These are phyloP conservation scores for Phaeosphaeriaceae sp. DNA, from an alignment of 2,329 filamentous ascomycete species.

Conservation along the genomic window DNA sequence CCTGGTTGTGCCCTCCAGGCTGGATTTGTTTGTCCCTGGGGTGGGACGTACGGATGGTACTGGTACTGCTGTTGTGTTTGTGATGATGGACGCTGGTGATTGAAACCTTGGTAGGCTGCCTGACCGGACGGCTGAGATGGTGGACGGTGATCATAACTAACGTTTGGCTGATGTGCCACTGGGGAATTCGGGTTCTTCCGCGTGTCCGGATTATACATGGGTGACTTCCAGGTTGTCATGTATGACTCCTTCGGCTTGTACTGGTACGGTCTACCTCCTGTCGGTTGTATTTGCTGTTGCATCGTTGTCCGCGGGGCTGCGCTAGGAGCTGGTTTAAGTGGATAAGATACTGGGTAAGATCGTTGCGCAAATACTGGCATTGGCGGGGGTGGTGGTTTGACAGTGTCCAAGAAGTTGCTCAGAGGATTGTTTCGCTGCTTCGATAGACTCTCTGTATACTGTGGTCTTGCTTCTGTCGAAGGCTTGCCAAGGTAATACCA, in stretches of 20 bases:
- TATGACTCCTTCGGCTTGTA: slow-evolving; percentile 43
- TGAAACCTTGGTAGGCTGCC: slow-evolving; percentile 22
- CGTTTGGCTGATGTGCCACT: slow-evolving; percentile 47
- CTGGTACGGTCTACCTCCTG: slow-evolving; percentile 31
- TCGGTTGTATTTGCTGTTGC: slow-evolving; percentile 31
- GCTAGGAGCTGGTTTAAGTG: slow-evolving; percentile 52
- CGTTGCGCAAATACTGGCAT: slow-evolving; percentile 37
- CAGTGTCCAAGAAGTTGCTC: slow-evolving; percentile 75
- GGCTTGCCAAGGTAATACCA: slow-evolving; percentile 88
- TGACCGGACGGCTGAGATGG: slow-evolving; percentile 32
- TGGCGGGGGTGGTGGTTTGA: slow-evolving; percentile 53
- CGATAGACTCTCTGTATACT: slow-evolving; percentile 82
- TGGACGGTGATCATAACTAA: slow-evolving; percentile 42
- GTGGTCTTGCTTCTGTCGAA: slow-evolving; percentile 88
- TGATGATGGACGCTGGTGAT: slow-evolving; percentile 27
- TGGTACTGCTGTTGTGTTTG: slow-evolving; percentile 21
- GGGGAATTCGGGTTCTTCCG: slow-evolving; percentile 47
- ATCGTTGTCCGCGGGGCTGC: slow-evolving; percentile 40
- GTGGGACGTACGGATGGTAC: slow-evolving; percentile 38
- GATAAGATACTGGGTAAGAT: slow-evolving; percentile 49
- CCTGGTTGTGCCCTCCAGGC: slow-evolving; percentile 33
- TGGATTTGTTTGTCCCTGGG: slow-evolving; percentile 29
- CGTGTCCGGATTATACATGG: slow-evolving; percentile 42
- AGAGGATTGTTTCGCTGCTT: slow-evolving; percentile 68
- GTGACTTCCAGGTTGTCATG: slow-evolving; percentile 33